phyloP scores from a whole-genome alignment of 2,329 filamentous ascomycete species.

The Coniochaeta ligniaria region DNA sequence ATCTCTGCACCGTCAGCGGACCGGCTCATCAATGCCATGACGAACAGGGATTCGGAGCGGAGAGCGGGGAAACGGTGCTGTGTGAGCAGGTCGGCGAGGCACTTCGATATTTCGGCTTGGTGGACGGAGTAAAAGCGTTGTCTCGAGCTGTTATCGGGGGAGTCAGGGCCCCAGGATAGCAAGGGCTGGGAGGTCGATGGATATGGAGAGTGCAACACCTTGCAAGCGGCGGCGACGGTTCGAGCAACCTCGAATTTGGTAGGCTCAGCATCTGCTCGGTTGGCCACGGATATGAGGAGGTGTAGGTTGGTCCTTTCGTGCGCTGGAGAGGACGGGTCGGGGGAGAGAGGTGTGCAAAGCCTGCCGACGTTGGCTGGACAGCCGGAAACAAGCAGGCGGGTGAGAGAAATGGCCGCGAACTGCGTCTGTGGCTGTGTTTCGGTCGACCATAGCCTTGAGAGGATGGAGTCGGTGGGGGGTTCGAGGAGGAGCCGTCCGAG shows the following conservation, averaged over 20 bases:
- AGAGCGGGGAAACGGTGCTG: constrained; percentile 53
- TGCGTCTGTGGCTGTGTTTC: constrained; percentile 48
- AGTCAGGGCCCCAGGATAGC: constrained; percentile 4
- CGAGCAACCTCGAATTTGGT: constrained; percentile 54
- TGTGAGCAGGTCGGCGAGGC: constrained; percentile 44
- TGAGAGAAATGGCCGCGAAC: constrained; percentile 51
- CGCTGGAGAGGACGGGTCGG: constrained; percentile 26
- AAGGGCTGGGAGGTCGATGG: constrained; percentile 15
- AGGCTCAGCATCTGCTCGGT: constrained; percentile 41
- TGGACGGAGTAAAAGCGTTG: constrained; percentile 39
- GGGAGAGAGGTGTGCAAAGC: constrained; percentile 34
- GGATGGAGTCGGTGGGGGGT: constrained; percentile 18
- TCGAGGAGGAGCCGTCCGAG: constrained; percentile 41
- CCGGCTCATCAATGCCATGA: constrained; percentile 53
- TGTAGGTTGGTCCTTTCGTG: constrained; percentile 26
- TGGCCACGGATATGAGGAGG: constrained; percentile 30
- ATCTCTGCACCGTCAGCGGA: constrained; percentile 39
- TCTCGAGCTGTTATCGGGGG: constrained; percentile 6
- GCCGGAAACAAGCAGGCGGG: constrained; percentile 47
- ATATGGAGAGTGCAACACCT: constrained; percentile 41
- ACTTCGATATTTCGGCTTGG: constrained; percentile 25
- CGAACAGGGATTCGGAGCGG: constrained; percentile 55
- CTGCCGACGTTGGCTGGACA: constrained; percentile 43
- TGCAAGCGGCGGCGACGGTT: constrained; percentile 43
- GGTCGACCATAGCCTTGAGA: constrained; percentile 49